Percentiles rank a stretch among this genome's conserved stretches.
Evolutionary conservation across 306 rosid genomes (phyloP).

Genomic region (Cucumis melo): DNA sequence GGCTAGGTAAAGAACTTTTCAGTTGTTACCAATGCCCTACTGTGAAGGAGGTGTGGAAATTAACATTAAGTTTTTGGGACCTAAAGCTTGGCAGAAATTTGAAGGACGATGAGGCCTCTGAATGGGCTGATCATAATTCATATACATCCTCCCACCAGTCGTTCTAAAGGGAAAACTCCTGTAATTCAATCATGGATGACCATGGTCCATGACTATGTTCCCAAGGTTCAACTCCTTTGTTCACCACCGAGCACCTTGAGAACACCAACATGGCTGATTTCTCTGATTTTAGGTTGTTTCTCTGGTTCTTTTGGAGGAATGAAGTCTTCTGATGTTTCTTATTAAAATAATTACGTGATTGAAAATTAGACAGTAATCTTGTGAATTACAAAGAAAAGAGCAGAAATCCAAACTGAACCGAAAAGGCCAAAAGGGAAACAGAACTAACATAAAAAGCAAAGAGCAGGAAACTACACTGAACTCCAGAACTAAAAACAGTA

Average conservation of each 20-base stretch:
- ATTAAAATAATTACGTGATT: no score
- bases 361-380: no score
- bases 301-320: no score
- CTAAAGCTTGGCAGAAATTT: neutral
- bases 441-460: no score
- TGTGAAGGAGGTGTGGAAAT: neutral
- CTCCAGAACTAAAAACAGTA: no score
- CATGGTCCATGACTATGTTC: neutral
- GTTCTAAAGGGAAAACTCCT: neutral
- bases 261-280: neutral
- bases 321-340: no score
- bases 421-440: no score
- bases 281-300: no score
- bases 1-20: neutral
- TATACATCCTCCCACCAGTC: neutral
- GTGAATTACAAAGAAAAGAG: no score
- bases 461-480: no score
- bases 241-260: neutral
- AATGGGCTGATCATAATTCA: neutral
- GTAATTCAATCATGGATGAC: neutral
- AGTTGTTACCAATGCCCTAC: neutral
- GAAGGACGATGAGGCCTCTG: neutral
- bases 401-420: no score
- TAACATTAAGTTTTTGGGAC: neutral
- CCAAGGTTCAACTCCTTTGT: neutral